Evolutionary conservation across 805 yeast species (phyloP), one percentile per base, ranked within the genome.

Genomic region (Candida oleophila): DNA sequence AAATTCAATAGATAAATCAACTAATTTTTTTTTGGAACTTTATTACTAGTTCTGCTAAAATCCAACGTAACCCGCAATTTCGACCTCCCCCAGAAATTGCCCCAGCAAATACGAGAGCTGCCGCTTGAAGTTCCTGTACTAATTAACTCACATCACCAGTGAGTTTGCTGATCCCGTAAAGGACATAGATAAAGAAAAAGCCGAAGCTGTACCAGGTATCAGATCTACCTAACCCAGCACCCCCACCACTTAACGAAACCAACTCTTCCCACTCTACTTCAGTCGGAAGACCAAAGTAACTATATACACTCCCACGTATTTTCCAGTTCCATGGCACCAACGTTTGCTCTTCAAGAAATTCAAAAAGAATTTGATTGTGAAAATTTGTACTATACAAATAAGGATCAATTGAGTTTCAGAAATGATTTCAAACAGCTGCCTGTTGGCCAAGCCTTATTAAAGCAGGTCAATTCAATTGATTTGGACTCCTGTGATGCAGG

Each of bases 401-500:
- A 25, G 5, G 30, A 25, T 22, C 36, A 16, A 19, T 22, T n/a
- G 33, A 41, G 15, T 3, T 5, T 20, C 16, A 25, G 33, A 16
- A 38, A 11, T 37, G 14, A 20, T 19, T 36, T 36, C 35, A n/a
- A n/a, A n/a, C n/a, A n/a, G n/a, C 30, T 25, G 11, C 5, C 30
- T 25, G 30, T 80, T 40, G 68, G 67, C 7, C 46, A 65, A 1
- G 76, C 81, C 2, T 57, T 81, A 46, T 48, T 61, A 25, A 46
- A 58, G 9, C 75, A 73, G 42, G 66, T 81, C 40, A 55, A 62
- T 4, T 49, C 57, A 2, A 71, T 85, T 50, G 81, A 85, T 60
- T 71, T 69, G 47, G 82, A 80, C 40, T 64, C 69, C 22, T 85
- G 91, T 65, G 78, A 69, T 32, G 80, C 92, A 4, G 94, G 88